These are phyloP conservation scores for Russula ochroleuca DNA, from an alignment of 768 basidiomycete genomes.

Conservation along the genomic window DNA sequence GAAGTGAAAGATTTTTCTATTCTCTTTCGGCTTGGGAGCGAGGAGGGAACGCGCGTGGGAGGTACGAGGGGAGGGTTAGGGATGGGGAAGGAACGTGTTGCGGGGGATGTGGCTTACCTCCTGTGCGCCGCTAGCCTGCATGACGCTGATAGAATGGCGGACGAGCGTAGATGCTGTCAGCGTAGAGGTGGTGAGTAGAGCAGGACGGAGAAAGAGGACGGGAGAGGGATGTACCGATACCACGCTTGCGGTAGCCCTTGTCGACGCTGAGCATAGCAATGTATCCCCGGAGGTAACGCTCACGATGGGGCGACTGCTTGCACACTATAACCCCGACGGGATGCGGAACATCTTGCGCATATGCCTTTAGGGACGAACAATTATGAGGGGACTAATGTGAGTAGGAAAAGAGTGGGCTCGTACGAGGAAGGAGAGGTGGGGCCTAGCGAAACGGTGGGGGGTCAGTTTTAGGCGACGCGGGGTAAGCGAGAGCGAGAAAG, in stretches of 20 bases:
- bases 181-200: background rate
- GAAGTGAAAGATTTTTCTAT: background rate
- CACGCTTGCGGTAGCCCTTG: slow-evolving; percentile 85
- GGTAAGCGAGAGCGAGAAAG: background rate
- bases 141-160: slow-evolving; percentile 72
- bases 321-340: slow-evolving; percentile 94
- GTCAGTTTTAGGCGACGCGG: slow-evolving; percentile 32
- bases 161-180: slow-evolving; percentile 52
- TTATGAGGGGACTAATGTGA: background rate
- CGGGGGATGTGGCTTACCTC: slow-evolving; percentile 53
- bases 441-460: slow-evolving; percentile 49
- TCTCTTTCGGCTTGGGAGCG: slow-evolving; percentile 3
- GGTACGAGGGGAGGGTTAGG: slow-evolving; percentile 15
- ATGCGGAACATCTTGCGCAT: slow-evolving; percentile 23
- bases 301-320: slow-evolving; percentile 89
- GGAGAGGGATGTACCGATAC: slow-evolving; percentile 87
- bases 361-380: background rate
- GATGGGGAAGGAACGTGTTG: slow-evolving; percentile 25
- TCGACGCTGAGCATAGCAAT: slow-evolving; percentile 97
- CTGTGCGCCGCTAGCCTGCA: slow-evolving; percentile 77
- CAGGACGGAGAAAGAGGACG: background rate
- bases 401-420: slow-evolving; percentile 10
- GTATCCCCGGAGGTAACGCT: slow-evolving; percentile 80
- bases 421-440: slow-evolving; percentile 81
- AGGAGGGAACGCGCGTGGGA: background rate